Conservation (phyloP, 108 stramenopile genomes). For the Epithemia pelagica region DNA sequence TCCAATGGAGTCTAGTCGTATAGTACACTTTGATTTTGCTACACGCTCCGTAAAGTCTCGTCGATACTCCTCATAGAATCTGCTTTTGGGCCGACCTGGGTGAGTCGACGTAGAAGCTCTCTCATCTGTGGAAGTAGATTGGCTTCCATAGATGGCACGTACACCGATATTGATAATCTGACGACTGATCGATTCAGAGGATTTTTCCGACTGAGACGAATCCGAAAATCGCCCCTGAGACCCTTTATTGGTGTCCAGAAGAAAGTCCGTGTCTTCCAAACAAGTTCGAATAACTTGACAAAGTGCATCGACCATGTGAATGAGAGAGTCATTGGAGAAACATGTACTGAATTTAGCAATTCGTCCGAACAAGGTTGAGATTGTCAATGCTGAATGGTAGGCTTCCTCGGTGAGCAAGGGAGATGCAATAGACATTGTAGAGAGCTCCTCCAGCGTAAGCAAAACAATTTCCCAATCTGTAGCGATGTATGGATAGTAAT, state of each 20-base stretch:
- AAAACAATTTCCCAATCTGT: conserved; percentile 73
- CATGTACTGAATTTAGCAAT: conserved; percentile 70
- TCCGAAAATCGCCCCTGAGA: neutral
- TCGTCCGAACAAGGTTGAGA: conserved; percentile 52
- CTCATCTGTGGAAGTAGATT: conserved; percentile 11
- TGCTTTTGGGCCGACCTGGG: conserved; percentile 34
- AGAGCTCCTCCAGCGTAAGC: conserved; percentile 74
- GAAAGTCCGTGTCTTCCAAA: conserved; percentile 6
- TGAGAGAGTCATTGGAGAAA: conserved; percentile 46
- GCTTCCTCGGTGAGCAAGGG: conserved; percentile 47
- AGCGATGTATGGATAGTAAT: conserved; percentile 40
- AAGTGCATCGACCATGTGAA: conserved; percentile 41
- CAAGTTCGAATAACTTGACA: conserved; percentile 8
- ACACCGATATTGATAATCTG: conserved; percentile 76
- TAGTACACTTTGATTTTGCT: conserved; percentile 33
- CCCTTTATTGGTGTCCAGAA: conserved; percentile 1
- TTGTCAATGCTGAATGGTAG: conserved; percentile 39
- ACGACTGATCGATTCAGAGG: conserved; percentile 38
- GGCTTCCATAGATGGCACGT: conserved; percentile 46
- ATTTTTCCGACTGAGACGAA: neutral
- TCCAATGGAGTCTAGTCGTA: conserved; percentile 33
- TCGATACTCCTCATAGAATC: conserved; percentile 55
- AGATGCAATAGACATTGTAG: conserved; percentile 53
- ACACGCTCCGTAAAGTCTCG: conserved; percentile 31
- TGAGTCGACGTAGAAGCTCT: conserved; percentile 15